These are phyloP conservation scores for barley (Hordeum vulgare) DNA, from an alignment of 176 grass and related monocot species.

Conservation along the genomic window DNA sequence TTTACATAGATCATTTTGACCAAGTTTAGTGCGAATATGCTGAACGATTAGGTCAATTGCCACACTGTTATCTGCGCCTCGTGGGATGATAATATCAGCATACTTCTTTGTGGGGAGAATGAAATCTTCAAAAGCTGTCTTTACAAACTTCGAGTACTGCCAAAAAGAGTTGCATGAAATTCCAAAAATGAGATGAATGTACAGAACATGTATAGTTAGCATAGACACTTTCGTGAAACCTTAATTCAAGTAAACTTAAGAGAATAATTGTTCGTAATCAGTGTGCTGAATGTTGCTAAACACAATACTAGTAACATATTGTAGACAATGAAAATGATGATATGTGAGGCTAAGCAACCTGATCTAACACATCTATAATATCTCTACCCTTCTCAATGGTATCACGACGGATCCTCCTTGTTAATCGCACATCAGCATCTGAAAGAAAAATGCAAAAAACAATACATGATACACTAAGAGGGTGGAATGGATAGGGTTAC, in stretches of 20 bases:
- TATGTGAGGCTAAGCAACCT: constrained; percentile 46
- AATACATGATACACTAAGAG: constrained; percentile 4
- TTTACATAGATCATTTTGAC: constrained; percentile 94
- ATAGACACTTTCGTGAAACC: background rate
- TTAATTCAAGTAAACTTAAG: background rate
- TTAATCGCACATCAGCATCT: constrained; percentile 40
- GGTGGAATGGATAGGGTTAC: constrained; percentile 7
- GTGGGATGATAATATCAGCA: constrained; percentile 86
- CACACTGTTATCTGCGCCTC: constrained; percentile 61
- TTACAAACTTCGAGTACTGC: constrained; percentile 98
- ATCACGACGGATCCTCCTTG: constrained; percentile 36
- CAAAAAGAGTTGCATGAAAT: constrained; percentile 6
- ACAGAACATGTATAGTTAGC: background rate
- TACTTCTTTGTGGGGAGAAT: constrained; percentile 95
- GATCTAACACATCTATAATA: constrained; percentile 90
- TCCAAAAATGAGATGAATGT: background rate
- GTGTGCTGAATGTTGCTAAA: background rate
- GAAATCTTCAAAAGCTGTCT: constrained; percentile 98
- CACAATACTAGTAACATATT: background rate
- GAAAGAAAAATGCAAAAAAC: constrained; percentile 20
- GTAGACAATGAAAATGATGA: background rate
- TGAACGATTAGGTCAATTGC: constrained; percentile 72
- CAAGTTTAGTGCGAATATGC: constrained; percentile 64
- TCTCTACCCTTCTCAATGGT: constrained; percentile 80
- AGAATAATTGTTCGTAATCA: background rate